Conservation (phyloP, 352 stramenopile genomes). For the Phytopythium vexans region DNA sequence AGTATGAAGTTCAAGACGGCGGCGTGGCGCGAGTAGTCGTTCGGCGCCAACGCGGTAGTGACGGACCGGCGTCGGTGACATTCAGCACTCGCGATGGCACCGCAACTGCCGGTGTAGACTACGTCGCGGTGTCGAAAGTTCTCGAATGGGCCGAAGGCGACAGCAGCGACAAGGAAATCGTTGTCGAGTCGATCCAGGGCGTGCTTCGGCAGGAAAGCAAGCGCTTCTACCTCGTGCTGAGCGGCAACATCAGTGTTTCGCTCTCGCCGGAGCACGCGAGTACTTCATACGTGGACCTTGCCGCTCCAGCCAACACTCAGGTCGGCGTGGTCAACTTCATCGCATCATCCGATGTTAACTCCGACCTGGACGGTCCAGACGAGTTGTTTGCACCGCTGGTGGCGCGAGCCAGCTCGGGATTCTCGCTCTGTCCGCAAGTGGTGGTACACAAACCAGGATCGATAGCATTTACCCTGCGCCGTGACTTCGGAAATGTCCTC, state of each 20-base stretch:
- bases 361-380: slow-evolving; percentile 35
- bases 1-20: slow-evolving; percentile 42
- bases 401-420: slow-evolving; percentile 43
- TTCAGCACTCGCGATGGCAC: slow-evolving; percentile 43
- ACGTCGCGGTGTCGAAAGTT: slow-evolving; percentile 24
- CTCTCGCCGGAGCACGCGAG: slow-evolving; percentile 27
- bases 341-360: slow-evolving; percentile 17
- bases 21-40: slow-evolving; percentile 46
- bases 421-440: slow-evolving; percentile 48
- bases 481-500: slow-evolving; percentile 36
- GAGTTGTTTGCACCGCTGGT: slow-evolving; percentile 45
- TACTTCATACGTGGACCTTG: slow-evolving; percentile 38
- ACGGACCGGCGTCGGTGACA: slow-evolving; percentile 37
- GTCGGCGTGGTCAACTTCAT: slow-evolving; percentile 59
- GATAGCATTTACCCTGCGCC: slow-evolving; percentile 43
- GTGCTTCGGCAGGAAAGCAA: slow-evolving; percentile 23
- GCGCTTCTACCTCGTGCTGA: slow-evolving; percentile 39
- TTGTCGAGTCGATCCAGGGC: slow-evolving; percentile 36
- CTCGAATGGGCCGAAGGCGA: slow-evolving; percentile 60
- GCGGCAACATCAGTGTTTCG: slow-evolving; percentile 15
- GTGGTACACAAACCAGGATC: slow-evolving; percentile 26
- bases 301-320: slow-evolving; percentile 32
- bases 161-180: slow-evolving; percentile 35
- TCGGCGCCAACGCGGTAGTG: slow-evolving; percentile 52
- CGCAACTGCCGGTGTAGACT: slow-evolving; percentile 47